Evolutionary conservation across 2,329 filamentous ascomycete genomes (phyloP).

Genomic region (Aspergillus latus): DNA sequence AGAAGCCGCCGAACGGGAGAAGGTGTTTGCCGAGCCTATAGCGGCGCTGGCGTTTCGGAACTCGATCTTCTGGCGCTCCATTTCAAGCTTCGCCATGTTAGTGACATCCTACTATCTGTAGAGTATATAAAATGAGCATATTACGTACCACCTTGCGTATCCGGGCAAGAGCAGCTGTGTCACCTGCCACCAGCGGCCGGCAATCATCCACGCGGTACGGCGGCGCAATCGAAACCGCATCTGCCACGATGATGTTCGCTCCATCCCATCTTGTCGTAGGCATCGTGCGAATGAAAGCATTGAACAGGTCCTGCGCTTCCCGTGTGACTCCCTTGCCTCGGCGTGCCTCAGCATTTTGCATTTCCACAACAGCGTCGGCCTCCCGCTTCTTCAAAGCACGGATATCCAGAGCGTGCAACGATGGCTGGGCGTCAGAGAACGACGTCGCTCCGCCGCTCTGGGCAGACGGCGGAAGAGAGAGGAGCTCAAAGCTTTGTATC

Average conservation of each 20-base stretch:
- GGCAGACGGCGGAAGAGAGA: constrained; percentile 42
- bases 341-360: constrained; percentile 59
- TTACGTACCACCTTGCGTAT: constrained; percentile 51
- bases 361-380: constrained; percentile 54
- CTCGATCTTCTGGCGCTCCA: constrained; percentile 51
- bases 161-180: constrained; percentile 43
- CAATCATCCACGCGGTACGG: constrained; percentile 61
- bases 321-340: constrained; percentile 61
- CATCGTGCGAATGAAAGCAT: constrained; percentile 61
- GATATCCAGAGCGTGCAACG: constrained; percentile 51
- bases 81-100: constrained; percentile 39
- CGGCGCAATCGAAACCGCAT: constrained; percentile 58
- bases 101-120: neutral
- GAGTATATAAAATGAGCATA: neutral
- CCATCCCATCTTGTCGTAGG: constrained; percentile 61
- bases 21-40: constrained; percentile 35
- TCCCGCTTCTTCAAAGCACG: constrained; percentile 57
- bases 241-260: constrained; percentile 59
- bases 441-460: constrained; percentile 36
- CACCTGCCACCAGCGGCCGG: constrained; percentile 40
- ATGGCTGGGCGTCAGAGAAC: constrained; percentile 50
- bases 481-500: constrained; percentile 58
- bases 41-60: constrained; percentile 43
- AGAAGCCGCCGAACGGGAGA: constrained; percentile 18
- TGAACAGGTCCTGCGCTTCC: constrained; percentile 64